Evolutionary conservation across 768 basidiomycete species (phyloP).

Genomic region (Lactarius trivialis): DNA sequence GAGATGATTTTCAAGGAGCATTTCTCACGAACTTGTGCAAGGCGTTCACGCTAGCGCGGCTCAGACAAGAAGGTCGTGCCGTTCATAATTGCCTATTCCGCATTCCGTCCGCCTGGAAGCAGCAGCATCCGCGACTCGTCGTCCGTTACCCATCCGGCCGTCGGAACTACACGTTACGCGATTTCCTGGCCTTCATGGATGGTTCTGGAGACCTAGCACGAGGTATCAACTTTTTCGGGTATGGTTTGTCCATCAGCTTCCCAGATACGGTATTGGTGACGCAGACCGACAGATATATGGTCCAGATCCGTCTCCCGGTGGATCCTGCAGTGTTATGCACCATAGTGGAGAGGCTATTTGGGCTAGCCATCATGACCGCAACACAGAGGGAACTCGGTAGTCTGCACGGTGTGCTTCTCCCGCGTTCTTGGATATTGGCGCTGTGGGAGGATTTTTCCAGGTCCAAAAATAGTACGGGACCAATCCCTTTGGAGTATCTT

Average conservation of each 20-base stretch:
- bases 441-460: slow-evolving; percentile 16
- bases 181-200: slow-evolving; percentile 11
- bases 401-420: slow-evolving; percentile 46
- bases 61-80: slow-evolving; percentile 5
- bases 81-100: neutral
- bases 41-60: slow-evolving; percentile 30
- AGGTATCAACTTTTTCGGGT: slow-evolving; percentile 34
- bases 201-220: slow-evolving; percentile 34
- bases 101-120: neutral
- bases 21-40: slow-evolving; percentile 40
- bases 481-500: neutral
- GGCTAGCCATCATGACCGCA: slow-evolving; percentile 34
- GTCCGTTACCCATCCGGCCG: neutral
- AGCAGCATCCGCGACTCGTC: slow-evolving; percentile 4
- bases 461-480: neutral
- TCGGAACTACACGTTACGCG: neutral
- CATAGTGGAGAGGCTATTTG: slow-evolving; percentile 43
- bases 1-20: neutral
- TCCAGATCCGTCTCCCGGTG: slow-evolving; percentile 34
- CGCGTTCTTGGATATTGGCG: slow-evolving; percentile 44
- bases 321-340: slow-evolving; percentile 46
- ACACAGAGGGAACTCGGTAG: slow-evolving; percentile 22
- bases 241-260: neutral
- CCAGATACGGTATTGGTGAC: neutral
- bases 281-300: slow-evolving; percentile 36